Evolutionary conservation across 345 rosid genomes (phyloP), one percentile per base, ranked within the genome.

Genomic region (Aethionema arabicum): DNA sequence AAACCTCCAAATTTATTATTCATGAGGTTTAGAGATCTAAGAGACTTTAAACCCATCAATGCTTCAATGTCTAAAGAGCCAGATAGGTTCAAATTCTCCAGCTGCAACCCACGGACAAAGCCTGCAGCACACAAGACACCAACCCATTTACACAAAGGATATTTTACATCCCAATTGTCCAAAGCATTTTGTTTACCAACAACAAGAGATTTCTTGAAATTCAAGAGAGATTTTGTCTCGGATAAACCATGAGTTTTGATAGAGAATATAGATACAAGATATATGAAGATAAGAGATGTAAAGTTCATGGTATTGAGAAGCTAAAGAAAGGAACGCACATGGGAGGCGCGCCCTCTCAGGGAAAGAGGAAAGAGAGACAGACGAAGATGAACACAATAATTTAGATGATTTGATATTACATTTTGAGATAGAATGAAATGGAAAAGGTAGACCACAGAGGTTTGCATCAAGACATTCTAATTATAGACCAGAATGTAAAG

Each of bases 11-110:
- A 74, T n/a, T 42, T 52, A 48, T 93, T 93, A 46, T 79, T 66
- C 82, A 78, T 80, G 48, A 87, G 65, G 65, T 90, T 90, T 0
- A 93, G 41, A 14, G 80, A 74, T 74, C 83, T 80, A 31, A 93
- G 60, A 5, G 71, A 73, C 12, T 52, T 44, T 66, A 93, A 69
- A 6, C 47, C 56, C 29, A 4, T 57, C 3, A 93, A 67, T 15
- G 69, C 42, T 4, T 78, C 69, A 0, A 84, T 35, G 41, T 90
- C 80, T 16, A 87, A 29, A 35, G 57, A 62, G 4, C 97, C 96
- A 2, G 53, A 42, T 4, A 93, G 72, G 12, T 82, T 88, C 80
- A 72, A 69, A 3, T 78, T 68, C 74, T 90, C 95, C 47, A 93
- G 79, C 9, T 63, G 70, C 35, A 93, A 37, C n/a, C 97, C 91